Evolutionary conservation across 2,329 filamentous ascomycete species (phyloP), one percentile per base, ranked within the genome.

Genomic region (Arthrobotrys megalospora): DNA sequence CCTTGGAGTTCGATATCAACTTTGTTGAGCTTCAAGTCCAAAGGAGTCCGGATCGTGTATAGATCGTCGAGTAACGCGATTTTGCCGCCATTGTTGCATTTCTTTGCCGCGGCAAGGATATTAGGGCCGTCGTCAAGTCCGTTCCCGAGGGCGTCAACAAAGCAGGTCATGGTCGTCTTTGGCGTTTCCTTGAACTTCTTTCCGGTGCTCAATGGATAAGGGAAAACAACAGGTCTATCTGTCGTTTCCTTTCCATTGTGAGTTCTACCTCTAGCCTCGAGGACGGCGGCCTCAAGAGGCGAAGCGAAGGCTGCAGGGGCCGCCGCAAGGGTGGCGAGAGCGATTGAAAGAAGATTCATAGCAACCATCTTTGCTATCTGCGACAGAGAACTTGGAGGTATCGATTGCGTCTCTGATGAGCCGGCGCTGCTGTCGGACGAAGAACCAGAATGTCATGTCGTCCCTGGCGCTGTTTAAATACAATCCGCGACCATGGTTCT

Each of bases 41-140:
- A 82, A 0, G 90, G 89, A 0, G 89, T 91, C 10, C 87, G 89
- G 77, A 92, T 87, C 1, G 86, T 88, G 82, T 92, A 92, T 70
- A 86, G 84, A 47, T 88, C 87, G 16, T 85, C 84, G 1, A 87
- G 85, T 50, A 92, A 88, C 0, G 91, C 85, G 2, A 91, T 87
- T 10, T 88, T 88, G 8, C 90, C 90, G 11, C 90, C 90, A 78
- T 89, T 84, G 81, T 91, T 91, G 83, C 90, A 91, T 70, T 86
- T 81, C 63, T 89, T 84, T 69, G 91, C 84, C 0, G 89, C 89
- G 0, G 85, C 82, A 8, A 91, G 80, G 58, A 91, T 87, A 68
- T 86, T 83, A 16, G 84, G 76, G 50, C 87, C 86, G 80, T 89
- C 88, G 53, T 89, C 88, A 24, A 50, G 16, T 41, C 72, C 72